Percentiles rank a stretch among this genome's conserved stretches.
Evolutionary conservation across 2,329 filamentous ascomycete species (phyloP).

Genomic region (Epichloe coenophiala): DNA sequence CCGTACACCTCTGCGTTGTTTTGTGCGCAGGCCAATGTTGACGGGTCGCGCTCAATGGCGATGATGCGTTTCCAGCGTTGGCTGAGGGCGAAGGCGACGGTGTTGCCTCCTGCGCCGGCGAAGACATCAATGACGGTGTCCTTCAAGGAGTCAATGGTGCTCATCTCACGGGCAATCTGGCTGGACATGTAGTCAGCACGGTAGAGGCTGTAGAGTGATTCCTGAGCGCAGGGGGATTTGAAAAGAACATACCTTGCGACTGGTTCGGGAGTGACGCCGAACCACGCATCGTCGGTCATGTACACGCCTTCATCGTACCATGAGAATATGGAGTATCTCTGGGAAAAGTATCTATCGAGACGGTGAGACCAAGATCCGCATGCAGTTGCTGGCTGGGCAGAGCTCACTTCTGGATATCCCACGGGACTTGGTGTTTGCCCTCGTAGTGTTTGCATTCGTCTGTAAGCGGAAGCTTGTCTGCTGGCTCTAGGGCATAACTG

Average conservation of each 20-base stretch:
- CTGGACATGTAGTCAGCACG: slow-evolving; percentile 25
- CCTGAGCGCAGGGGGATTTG: not conserved
- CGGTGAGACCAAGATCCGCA: not conserved
- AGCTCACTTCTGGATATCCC: slow-evolving; percentile 68
- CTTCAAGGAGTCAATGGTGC: slow-evolving; percentile 38
- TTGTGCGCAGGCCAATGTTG: slow-evolving; percentile 77
- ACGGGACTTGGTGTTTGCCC: slow-evolving; percentile 56
- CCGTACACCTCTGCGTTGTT: slow-evolving; percentile 83
- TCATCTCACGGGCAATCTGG: slow-evolving; percentile 63
- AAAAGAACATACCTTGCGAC: slow-evolving; percentile 55
- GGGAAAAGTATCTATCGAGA: slow-evolving; percentile 65
- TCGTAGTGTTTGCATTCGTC: slow-evolving; percentile 65
- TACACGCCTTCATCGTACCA: slow-evolving; percentile 77
- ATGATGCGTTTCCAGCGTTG: slow-evolving; percentile 72
- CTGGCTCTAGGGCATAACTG: slow-evolving; percentile 24
- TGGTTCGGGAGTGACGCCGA: slow-evolving; percentile 87
- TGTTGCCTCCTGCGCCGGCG: slow-evolving; percentile 82
- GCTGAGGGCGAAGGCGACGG: slow-evolving; percentile 82
- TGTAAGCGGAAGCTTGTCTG: slow-evolving; percentile 37
- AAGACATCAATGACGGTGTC: slow-evolving; percentile 75
- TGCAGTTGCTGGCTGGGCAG: too few relatives aligned
- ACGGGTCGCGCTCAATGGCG: slow-evolving; percentile 72
- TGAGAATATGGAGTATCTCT: slow-evolving; percentile 77
- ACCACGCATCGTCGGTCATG: slow-evolving; percentile 93
- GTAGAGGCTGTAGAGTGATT: not conserved